Evolutionary conservation across 768 basidiomycete genomes (phyloP).

Genomic region (Boletus subcaerulescens): DNA sequence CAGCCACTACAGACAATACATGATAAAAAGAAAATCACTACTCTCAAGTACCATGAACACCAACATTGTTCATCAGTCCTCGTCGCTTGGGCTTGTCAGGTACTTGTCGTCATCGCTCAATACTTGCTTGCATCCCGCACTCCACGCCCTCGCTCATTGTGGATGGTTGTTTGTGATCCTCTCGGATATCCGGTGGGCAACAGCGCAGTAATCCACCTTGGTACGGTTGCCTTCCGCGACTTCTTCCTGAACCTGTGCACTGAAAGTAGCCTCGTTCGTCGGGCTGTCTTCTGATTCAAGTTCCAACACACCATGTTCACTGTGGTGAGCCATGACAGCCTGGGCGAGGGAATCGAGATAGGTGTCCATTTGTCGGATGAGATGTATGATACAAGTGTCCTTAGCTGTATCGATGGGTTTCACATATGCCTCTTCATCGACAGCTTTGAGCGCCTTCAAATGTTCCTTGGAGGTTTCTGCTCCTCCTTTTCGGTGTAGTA

Average conservation of each 20-base stretch:
- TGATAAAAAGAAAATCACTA: neutral
- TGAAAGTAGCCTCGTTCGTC: slow-evolving; percentile 86
- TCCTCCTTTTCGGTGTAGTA: slow-evolving; percentile 92
- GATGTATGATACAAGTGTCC: slow-evolving; percentile 96
- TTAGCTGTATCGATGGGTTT: slow-evolving; percentile 98
- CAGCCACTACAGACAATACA: slow-evolving; percentile 19
- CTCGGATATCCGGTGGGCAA: slow-evolving; percentile 91
- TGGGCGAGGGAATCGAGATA: slow-evolving; percentile 95
- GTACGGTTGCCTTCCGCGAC: slow-evolving; percentile 50
- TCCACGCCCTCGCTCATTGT: slow-evolving; percentile 52
- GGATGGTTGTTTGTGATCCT: slow-evolving; percentile 72
- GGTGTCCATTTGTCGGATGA: slow-evolving; percentile 88
- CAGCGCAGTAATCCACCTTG: slow-evolving; percentile 94
- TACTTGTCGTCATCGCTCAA: slow-evolving; percentile 67
- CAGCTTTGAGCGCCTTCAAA: slow-evolving; percentile 94
- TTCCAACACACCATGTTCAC: slow-evolving; percentile 48
- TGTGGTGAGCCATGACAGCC: slow-evolving; percentile 91
- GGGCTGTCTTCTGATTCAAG: slow-evolving; percentile 70
- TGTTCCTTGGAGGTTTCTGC: slow-evolving; percentile 95
- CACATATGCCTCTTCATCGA: slow-evolving; percentile 99
- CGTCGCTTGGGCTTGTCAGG: slow-evolving; percentile 68
- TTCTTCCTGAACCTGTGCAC: slow-evolving; percentile 70
- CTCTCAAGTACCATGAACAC: neutral
- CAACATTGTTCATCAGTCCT: slow-evolving; percentile 43
- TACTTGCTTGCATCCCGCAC: slow-evolving; percentile 67